phyloP scores from a whole-genome alignment of 31 red algal species.

The Asparagopsis taxiformis region DNA sequence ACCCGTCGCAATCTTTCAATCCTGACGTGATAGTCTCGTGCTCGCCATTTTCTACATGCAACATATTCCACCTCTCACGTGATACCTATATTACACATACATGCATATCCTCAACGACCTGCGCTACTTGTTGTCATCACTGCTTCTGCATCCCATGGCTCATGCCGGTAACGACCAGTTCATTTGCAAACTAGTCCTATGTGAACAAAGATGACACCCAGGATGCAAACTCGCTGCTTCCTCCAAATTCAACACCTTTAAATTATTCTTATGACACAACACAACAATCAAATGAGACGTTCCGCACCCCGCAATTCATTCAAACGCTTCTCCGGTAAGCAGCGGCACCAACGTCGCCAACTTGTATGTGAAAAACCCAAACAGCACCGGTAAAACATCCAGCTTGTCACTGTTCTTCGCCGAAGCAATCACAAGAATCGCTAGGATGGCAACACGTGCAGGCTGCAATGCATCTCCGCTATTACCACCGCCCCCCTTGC shows the following conservation, averaged over 20 bases:
- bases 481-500: conserved; percentile 13
- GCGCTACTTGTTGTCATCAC: too few species aligned
- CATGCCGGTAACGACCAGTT: too few species aligned
- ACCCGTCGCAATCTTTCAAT: too few species aligned
- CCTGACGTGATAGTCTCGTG: too few species aligned
- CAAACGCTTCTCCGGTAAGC: conserved; percentile 68
- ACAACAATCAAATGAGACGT: not conserved
- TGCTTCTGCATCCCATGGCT: too few species aligned
- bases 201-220: not conserved
- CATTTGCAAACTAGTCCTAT: too few species aligned
- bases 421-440: conserved; percentile 42
- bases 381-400: conserved; percentile 62
- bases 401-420: conserved; percentile 43
- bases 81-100: too few species aligned
- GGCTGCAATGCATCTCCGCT: conserved; percentile 48
- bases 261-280: not conserved
- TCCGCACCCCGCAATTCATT: conserved; percentile 19
- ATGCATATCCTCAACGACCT: too few species aligned
- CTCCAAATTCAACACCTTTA: not conserved
- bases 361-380: conserved; percentile 83
- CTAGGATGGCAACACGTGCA: conserved; percentile 51
- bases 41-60: too few species aligned
- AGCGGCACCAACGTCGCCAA: conserved; percentile 57
- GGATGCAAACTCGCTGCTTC: not conserved
- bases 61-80: too few species aligned